These are phyloP conservation scores for Russula griseocarnosa DNA, from an alignment of 768 basidiomycete genomes.

Conservation along the genomic window DNA sequence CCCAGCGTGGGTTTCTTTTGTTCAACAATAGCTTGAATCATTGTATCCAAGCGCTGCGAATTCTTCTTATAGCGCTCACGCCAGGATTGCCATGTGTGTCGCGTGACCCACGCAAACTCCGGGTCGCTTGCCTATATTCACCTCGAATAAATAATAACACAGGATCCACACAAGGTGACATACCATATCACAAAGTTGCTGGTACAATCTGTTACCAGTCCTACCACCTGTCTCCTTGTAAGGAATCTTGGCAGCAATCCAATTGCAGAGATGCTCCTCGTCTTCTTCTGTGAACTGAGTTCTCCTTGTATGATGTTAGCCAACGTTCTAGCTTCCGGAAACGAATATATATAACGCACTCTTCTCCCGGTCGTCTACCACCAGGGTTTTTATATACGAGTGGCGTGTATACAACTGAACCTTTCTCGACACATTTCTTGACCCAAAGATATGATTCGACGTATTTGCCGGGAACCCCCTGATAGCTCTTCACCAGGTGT, in stretches of 20 bases:
- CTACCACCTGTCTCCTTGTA: conserved; percentile 78
- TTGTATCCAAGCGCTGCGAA: conserved; percentile 55
- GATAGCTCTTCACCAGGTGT: conserved; percentile 67
- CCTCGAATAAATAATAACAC: neutral
- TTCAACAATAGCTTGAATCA: conserved; percentile 64
- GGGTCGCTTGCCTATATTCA: conserved; percentile 53
- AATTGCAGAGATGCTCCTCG: conserved; percentile 66
- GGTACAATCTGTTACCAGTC: conserved; percentile 78
- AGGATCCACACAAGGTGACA: conserved; percentile 18
- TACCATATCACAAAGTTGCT: conserved; percentile 74
- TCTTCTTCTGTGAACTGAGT: conserved; percentile 77
- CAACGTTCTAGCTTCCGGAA: neutral
- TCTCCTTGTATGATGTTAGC: conserved; percentile 44
- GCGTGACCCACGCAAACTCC: conserved; percentile 72
- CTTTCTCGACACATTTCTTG: conserved; percentile 74
- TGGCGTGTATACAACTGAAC: conserved; percentile 62
- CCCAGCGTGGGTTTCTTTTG: conserved; percentile 64
- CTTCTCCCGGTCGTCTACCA: conserved; percentile 74
- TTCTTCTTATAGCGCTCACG: conserved; percentile 87
- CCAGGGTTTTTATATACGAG: conserved; percentile 82
- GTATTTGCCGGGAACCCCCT: conserved; percentile 65
- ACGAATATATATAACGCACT: conserved; percentile 48
- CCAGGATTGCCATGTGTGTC: conserved; percentile 90
- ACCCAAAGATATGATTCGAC: conserved; percentile 83
- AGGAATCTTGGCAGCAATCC: conserved; percentile 81